Conservation (phyloP, 192 early-diverging fungal species). For the Backusella westeae region DNA sequence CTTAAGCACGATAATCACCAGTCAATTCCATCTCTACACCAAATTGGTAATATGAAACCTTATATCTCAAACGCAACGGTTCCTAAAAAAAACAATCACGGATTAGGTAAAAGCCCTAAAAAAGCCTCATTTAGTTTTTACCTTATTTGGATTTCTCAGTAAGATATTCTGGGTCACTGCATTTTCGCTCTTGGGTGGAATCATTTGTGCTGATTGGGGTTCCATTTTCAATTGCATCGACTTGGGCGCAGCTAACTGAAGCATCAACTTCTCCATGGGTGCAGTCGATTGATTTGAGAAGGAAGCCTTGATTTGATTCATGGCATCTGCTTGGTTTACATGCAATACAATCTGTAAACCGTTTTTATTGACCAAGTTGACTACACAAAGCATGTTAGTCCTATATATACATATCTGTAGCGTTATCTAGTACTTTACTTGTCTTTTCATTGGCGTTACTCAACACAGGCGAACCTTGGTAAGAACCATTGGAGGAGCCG, state of each 20-base stretch:
- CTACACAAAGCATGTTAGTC: neutral
- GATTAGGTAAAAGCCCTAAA: neutral
- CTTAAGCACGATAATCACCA: conserved; percentile 21
- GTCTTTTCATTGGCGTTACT: neutral
- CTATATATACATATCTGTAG: neutral
- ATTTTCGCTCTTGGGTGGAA: conserved; percentile 35
- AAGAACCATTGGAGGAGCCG: neutral
- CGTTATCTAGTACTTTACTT: neutral
- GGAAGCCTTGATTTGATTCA: conserved; percentile 28
- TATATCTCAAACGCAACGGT: conserved; percentile 39
- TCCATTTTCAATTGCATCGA: conserved; percentile 40
- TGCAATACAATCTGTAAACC: conserved; percentile 42
- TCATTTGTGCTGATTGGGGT: conserved; percentile 35
- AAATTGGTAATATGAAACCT: conserved; percentile 41
- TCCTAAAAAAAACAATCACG: neutral
- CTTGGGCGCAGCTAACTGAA: conserved; percentile 45
- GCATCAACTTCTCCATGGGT: conserved; percentile 36
- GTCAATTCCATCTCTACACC: conserved; percentile 45
- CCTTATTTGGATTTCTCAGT: conserved; percentile 25
- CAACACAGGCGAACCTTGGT: neutral
- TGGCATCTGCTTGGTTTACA: conserved; percentile 2
- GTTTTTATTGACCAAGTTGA: conserved; percentile 36
- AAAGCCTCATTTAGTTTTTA: neutral
- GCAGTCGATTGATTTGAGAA: conserved; percentile 47
- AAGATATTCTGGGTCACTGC: conserved; percentile 38